Evolutionary conservation across 768 basidiomycete species (phyloP), one percentile per base, ranked within the genome.

Genomic region (Rhizopogon rudus): DNA sequence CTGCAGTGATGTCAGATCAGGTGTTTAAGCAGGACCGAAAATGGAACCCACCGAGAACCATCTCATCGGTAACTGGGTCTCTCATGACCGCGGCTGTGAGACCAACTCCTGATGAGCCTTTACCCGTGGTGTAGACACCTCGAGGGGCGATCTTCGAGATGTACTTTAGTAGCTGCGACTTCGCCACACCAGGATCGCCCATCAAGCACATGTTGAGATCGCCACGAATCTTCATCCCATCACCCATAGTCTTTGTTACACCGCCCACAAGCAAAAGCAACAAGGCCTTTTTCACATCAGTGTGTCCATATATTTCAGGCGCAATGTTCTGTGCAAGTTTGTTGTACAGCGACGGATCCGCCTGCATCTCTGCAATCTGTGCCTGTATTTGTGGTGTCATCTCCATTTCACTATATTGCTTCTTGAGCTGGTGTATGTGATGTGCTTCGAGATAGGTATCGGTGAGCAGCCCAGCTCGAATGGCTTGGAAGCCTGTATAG

Each of bases 161-260:
- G 63, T 98, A 98, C 73, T 99, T 99, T 54, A 97, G 80, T 29
- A 97, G 68, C 66, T 99, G 97, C 13, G 94, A 97, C 70, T 99
- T 99, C 53, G 95, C 94, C 51, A 98, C 96, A 84, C 97, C 97
- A 51, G 97, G 97, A 71, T 99, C 97, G 62, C 97, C 97, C 97
- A 99, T 99, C 42, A 99, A 73, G 72, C 97, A 99, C 16, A 99
- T 77, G 64, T 99, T 99, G 73, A 99, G 78, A 70, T 98, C 97
- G 29, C 97, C 97, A 66, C 97, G 84, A 67, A 99, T 98, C 73
- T 92, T 98, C 93, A 99, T 93, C 13, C 97, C 97, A 65, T 99
- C 97, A 6, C 91, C 91, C 69, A 94, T 93, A 39, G 82, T 78
- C 74, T 99, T 99, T 44, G 93, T 97, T 1, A 95, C 94, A 40